These are phyloP conservation scores for Paxillus ammoniavirescens DNA, from an alignment of 768 basidiomycete genomes.

Conservation along the genomic window DNA sequence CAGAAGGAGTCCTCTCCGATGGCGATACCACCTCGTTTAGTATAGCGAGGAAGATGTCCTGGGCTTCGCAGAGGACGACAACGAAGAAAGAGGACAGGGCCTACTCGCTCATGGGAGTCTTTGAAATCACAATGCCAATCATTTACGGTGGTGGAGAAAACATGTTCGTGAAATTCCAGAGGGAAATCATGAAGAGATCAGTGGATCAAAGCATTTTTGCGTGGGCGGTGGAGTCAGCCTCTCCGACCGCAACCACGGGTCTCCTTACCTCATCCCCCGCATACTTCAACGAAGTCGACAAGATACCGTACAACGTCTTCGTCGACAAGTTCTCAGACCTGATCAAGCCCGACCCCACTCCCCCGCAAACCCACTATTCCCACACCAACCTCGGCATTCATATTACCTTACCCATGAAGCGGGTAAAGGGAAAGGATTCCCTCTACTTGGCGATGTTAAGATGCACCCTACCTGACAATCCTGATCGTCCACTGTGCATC, in stretches of 20 bases:
- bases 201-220: slow-evolving; percentile 3
- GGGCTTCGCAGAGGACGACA: background rate
- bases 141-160: slow-evolving; percentile 1
- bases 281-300: background rate
- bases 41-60: slow-evolving; percentile 1
- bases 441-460: slow-evolving; percentile 6
- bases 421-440: background rate
- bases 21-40: background rate
- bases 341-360: background rate
- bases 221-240: background rate
- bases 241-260: background rate
- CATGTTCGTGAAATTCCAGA: background rate
- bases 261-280: slow-evolving; percentile 2
- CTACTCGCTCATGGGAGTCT: slow-evolving; percentile 6
- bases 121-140: background rate
- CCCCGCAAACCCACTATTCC: background rate
- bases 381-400: slow-evolving; percentile 1
- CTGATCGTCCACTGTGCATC: background rate
- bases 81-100: slow-evolving; percentile 3
- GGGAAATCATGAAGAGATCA: slow-evolving; percentile 1
- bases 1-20: background rate
- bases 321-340: background rate
- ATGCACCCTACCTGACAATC: background rate
- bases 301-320: background rate
- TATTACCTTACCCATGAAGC: slow-evolving; percentile 1